A percentile compares a stretch with the other conserved stretches of the same genome.
These are phyloP conservation scores for Trichothecium sympodiale DNA, from an alignment of 2,329 filamentous ascomycete species.

Conservation along the genomic window DNA sequence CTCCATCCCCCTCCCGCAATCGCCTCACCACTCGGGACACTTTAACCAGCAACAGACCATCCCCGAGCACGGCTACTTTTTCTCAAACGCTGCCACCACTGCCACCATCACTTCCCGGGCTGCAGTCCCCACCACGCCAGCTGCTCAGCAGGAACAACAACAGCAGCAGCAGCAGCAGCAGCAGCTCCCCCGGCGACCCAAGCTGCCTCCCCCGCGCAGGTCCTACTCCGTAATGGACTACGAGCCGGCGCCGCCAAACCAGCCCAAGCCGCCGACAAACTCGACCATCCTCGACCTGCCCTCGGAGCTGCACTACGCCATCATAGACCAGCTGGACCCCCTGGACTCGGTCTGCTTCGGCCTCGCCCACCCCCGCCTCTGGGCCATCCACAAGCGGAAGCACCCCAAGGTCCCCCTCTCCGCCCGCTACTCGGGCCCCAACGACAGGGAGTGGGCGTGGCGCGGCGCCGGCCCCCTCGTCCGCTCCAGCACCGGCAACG, in stretches of 20 bases:
- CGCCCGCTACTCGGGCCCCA: slow-evolving; percentile 46
- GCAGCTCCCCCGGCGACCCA: slow-evolving; percentile 18
- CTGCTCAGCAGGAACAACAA: slow-evolving; percentile 3
- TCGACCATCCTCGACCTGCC: slow-evolving; percentile 42
- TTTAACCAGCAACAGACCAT: slow-evolving; percentile 18
- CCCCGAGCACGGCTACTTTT: slow-evolving; percentile 18
- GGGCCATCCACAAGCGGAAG: slow-evolving; percentile 45
- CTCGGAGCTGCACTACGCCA: slow-evolving; percentile 45
- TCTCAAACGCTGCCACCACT: not conserved
- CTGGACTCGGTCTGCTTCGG: slow-evolving; percentile 54
- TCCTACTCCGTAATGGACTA: slow-evolving; percentile 52
- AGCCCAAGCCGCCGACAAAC: slow-evolving; percentile 32
- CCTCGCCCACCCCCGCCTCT: slow-evolving; percentile 45
- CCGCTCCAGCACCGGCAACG: slow-evolving; percentile 12
- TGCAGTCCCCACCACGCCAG: slow-evolving; percentile 5
- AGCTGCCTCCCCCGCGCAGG: slow-evolving; percentile 36
- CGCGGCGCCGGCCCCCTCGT: slow-evolving; percentile 38
- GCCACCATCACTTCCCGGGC: not conserved
- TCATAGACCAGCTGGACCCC: slow-evolving; percentile 52
- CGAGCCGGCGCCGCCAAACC: slow-evolving; percentile 34
- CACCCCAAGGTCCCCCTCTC: slow-evolving; percentile 42
- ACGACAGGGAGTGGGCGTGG: slow-evolving; percentile 55
- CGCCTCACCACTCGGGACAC: slow-evolving; percentile 12
- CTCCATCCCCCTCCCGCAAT: slow-evolving; percentile 8
- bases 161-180: no score